Percentiles rank a stretch among this genome's conserved stretches.
Conservation (phyloP, 768 basidiomycete species). For the Nevesoporus exiguus region DNA sequence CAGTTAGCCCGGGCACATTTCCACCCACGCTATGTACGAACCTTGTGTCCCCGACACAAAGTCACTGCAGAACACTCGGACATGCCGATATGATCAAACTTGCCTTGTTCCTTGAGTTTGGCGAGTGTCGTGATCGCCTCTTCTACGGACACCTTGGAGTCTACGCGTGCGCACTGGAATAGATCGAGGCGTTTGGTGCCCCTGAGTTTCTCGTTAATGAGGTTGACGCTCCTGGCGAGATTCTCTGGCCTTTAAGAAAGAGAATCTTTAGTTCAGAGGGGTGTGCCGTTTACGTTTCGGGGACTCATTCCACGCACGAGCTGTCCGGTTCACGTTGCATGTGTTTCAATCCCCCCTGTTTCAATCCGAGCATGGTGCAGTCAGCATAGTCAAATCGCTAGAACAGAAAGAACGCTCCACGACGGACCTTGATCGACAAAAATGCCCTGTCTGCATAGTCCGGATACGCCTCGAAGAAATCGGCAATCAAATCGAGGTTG, state of each 20-base stretch:
- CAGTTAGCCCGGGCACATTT: too few relatives aligned
- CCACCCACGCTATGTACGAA: background rate
- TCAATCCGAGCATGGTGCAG: background rate
- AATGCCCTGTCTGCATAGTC: slow-evolving; percentile 34
- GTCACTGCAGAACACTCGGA: slow-evolving; percentile 52
- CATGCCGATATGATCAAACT: slow-evolving; percentile 54
- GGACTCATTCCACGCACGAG: slow-evolving; percentile 18
- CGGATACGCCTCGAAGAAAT: slow-evolving; percentile 45
- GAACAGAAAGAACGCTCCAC: background rate
- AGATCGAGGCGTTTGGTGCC: slow-evolving; percentile 57
- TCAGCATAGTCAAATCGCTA: background rate
- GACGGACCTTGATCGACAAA: slow-evolving; percentile 33
- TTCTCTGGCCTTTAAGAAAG: slow-evolving; percentile 32
- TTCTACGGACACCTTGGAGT: slow-evolving; percentile 43
- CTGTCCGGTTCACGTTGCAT: slow-evolving; percentile 14
- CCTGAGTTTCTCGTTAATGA: slow-evolving; percentile 43
- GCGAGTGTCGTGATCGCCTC: slow-evolving; percentile 42
- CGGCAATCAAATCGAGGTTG: slow-evolving; percentile 47
- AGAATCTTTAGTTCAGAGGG: too few relatives aligned
- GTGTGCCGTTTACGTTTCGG: too few relatives aligned
- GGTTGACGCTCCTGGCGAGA: slow-evolving; percentile 44
- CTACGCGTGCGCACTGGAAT: slow-evolving; percentile 54
- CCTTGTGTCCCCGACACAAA: slow-evolving; percentile 37
- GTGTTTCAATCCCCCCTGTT: background rate
- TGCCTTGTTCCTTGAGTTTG: slow-evolving; percentile 30